A percentile compares a stretch with the other conserved stretches of the same genome.
These are phyloP conservation scores for Aspergillus candidus DNA, from an alignment of 2,329 filamentous ascomycete genomes.

Conservation along the genomic window DNA sequence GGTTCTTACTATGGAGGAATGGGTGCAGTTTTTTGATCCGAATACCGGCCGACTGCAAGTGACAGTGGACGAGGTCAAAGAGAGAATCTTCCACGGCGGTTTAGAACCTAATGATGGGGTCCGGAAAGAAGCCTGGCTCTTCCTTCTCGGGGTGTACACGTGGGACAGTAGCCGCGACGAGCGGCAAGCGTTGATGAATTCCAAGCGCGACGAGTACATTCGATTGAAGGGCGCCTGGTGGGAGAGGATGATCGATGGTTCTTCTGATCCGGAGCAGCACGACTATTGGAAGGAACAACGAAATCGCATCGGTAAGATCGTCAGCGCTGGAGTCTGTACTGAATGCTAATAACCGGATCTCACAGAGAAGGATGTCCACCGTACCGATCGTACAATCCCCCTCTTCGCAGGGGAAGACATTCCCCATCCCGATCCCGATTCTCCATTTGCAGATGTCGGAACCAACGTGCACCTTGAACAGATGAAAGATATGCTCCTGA, in stretches of 20 bases:
- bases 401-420: conserved; percentile 95
- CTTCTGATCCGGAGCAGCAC: conserved; percentile 70
- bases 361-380: conserved; percentile 95
- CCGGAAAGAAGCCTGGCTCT: conserved; percentile 94
- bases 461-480: conserved; percentile 98
- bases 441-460: conserved; percentile 83
- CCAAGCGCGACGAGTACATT: conserved; percentile 85
- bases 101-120: conserved; percentile 84
- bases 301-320: conserved; percentile 73
- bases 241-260: conserved; percentile 81
- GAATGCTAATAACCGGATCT: too few relatives aligned
- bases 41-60: conserved; percentile 67
- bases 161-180: conserved; percentile 90
- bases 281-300: conserved; percentile 98
- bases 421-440: conserved; percentile 91
- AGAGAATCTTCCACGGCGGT: conserved; percentile 93
- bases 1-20: conserved; percentile 74
- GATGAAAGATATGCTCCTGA: conserved; percentile 98
- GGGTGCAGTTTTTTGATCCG: conserved; percentile 82
- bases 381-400: conserved; percentile 90
- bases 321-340: not conserved
- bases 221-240: conserved; percentile 93
- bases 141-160: conserved; percentile 81
- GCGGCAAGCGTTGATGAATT: conserved; percentile 73
- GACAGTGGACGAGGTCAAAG: conserved; percentile 88